A percentile compares a stretch with the other conserved stretches of the same genome.
These are phyloP conservation scores for Sporisorium exsertum DNA, from an alignment of 1,284 basidiomycete genomes.

Conservation along the genomic window DNA sequence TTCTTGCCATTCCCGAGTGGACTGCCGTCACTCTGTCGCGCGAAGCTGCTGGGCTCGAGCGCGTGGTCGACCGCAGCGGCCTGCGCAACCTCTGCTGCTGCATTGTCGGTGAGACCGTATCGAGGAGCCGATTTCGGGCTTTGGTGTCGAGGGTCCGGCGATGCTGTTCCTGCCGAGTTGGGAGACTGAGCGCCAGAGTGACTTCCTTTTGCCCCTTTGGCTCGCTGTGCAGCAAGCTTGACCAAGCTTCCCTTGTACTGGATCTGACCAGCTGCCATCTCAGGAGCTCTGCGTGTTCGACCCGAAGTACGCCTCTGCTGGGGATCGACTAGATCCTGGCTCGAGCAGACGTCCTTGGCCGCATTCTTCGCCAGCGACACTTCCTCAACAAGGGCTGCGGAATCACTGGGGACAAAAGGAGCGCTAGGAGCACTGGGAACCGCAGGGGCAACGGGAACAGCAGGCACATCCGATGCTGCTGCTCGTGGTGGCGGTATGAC, in stretches of 20 bases:
- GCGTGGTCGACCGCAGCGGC: too few species aligned
- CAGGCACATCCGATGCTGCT: background rate
- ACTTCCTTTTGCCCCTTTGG: constrained; percentile 35
- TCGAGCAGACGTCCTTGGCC: background rate
- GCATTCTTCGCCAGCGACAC: background rate
- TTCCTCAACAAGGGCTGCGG: background rate
- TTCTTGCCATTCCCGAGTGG: constrained; percentile 12
- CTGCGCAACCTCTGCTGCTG: background rate
- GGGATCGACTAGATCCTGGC: constrained; percentile 17
- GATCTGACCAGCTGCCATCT: constrained; percentile 54
- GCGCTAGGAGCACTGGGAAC: background rate
- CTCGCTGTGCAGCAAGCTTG: constrained; percentile 48
- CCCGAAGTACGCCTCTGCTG: constrained; percentile 40
- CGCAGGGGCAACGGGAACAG: background rate
- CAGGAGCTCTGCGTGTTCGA: constrained; percentile 44
- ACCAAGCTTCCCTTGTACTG: constrained; percentile 49
- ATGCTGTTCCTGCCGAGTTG: constrained; percentile 24
- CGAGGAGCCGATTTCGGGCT: constrained; percentile 26
- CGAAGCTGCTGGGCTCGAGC: background rate
- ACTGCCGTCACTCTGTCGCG: background rate
- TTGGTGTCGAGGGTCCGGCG: constrained; percentile 32
- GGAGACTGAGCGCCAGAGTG: constrained; percentile 21
- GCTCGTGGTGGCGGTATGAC: background rate
- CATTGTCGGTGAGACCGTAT: background rate
- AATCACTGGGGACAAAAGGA: background rate